Percentiles rank a stretch among this genome's conserved stretches.
phyloP scores from a whole-genome alignment of 2,329 filamentous ascomycete species.

The Macrophomina pseudophaseolina region DNA sequence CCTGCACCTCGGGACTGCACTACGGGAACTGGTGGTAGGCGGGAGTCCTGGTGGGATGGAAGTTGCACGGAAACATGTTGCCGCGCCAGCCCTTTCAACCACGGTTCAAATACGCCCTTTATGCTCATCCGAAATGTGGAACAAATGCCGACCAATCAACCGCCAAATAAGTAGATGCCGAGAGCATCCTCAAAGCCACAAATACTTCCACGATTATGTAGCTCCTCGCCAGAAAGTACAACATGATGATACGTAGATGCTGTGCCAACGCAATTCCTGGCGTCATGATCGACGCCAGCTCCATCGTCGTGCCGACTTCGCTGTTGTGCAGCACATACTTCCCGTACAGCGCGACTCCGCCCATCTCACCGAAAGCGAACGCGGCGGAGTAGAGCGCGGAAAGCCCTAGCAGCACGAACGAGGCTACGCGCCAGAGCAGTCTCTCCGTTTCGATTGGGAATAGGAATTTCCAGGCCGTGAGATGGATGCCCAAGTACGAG shows the following conservation, averaged over 20 bases:
- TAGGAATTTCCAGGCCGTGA: slow-evolving; percentile 31
- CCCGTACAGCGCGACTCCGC: not conserved
- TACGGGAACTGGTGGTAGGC: no score
- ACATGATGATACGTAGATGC: not conserved
- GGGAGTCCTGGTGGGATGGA: no score
- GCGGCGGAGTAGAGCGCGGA: not conserved
- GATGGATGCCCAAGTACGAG: slow-evolving; percentile 23
- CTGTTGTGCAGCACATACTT: not conserved
- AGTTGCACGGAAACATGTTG: no score
- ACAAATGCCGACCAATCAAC: slow-evolving; percentile 16
- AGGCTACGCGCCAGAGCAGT: slow-evolving; percentile 28
- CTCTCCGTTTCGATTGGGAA: slow-evolving; percentile 28
- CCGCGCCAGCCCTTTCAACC: no score
- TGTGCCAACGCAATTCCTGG: not conserved
- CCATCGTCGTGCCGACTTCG: not conserved
- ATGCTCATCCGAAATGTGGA: slow-evolving; percentile 5
- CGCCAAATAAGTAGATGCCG: not conserved
- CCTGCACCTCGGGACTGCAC: no score
- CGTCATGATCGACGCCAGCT: not conserved
- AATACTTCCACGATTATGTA: slow-evolving; percentile 13
- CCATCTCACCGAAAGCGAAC: not conserved
- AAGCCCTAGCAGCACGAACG: not conserved
- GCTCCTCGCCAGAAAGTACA: not conserved
- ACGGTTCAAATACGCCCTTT: not conserved
- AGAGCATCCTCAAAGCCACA: not conserved